Base-by-base conservation (phyloP, 257 asterid species). In the Jacaranda copaia region DNA sequence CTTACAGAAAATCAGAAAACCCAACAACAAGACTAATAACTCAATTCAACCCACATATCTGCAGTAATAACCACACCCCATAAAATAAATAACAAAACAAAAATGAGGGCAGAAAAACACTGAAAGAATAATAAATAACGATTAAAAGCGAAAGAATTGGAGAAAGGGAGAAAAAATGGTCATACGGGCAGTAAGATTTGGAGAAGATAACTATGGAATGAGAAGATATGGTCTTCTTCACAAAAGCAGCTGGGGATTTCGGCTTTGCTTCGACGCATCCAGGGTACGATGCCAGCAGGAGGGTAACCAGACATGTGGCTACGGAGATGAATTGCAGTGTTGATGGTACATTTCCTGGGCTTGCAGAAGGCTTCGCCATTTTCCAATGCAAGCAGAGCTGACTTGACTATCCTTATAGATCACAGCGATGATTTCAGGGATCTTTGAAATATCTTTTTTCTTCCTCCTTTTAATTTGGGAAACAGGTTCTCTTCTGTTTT, bases 131-230 rank as follows among this genome's bases (percentile, higher is more conserved):
- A 19, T 3, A 15, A 43, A 53, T 6, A 12, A 38, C 53, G 46
- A 48, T 0, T 25, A 75, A 8, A n/a, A 9, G n/a, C 5, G 6
- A 42, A 45, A 55, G 1, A 32, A 66, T 15, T 3, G 36, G 10
- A 68, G 18, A 39, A 35, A 57, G 42, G 56, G 15, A 38, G 32
- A 18, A 42, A 48, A 49, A 57, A 61, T 7, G 49, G 75, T n/a
- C 85, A 42, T 78, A 91, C 98, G 88, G 95, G 93, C 98, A 93
- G 79, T 93, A 93, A 53, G 98, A 93, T 86, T 93, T 93, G 87
- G 98, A 93, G 89, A 92, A 94, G 84, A 91, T 92, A 61, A 85
- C 97, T 10, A 90, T 87, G 63, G 90, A 66, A 59, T 91, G 95
- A 70, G 98, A 87, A 51, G 85, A 77, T 57, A 93, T 81, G 4